Percentiles rank a stretch among this genome's conserved stretches.
phyloP scores from a whole-genome alignment of 345 rosid species.

The Reutealis trisperma region DNA sequence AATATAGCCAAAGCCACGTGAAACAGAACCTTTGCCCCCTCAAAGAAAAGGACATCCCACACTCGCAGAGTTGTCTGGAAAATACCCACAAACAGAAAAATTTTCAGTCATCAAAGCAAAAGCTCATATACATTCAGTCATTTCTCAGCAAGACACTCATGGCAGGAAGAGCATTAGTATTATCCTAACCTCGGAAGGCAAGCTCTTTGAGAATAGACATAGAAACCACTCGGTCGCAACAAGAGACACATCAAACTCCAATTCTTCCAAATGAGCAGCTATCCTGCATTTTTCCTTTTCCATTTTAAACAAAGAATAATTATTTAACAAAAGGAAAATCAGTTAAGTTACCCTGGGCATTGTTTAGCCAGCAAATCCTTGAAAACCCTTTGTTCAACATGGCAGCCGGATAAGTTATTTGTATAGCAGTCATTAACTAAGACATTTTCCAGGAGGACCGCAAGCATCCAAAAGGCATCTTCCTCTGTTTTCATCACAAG shows the following conservation, averaged over 20 bases:
- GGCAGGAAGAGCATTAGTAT: neutral
- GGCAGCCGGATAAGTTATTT: conserved; percentile 91
- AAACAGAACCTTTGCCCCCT: conserved; percentile 96
- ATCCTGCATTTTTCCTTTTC: conserved; percentile 54
- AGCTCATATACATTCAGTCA: neutral
- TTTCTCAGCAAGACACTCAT: neutral
- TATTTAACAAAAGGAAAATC: conserved; percentile 6
- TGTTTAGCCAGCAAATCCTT: conserved; percentile 84
- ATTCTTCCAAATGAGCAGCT: conserved; percentile 81
- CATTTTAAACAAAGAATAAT: conserved; percentile 5
- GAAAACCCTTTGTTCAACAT: conserved; percentile 97
- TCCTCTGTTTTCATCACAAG: conserved; percentile 99
- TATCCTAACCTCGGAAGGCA: conserved; percentile 93
- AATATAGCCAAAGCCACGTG: conserved; percentile 97
- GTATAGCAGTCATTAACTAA: conserved; percentile 96
- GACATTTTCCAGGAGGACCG: conserved; percentile 93
- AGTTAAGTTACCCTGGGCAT: conserved; percentile 67
- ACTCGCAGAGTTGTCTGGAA: conserved; percentile 90
- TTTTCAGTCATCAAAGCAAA: conserved; percentile 8
- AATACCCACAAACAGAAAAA: neutral
- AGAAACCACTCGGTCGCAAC: conserved; percentile 99
- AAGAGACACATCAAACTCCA: conserved; percentile 96
- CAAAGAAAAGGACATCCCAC: conserved; percentile 98
- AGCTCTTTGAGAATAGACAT: conserved; percentile 97
- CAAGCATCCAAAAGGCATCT: conserved; percentile 99